phyloP scores from a whole-genome alignment of 768 basidiomycete genomes.

The Leccinum aurantiacum region DNA sequence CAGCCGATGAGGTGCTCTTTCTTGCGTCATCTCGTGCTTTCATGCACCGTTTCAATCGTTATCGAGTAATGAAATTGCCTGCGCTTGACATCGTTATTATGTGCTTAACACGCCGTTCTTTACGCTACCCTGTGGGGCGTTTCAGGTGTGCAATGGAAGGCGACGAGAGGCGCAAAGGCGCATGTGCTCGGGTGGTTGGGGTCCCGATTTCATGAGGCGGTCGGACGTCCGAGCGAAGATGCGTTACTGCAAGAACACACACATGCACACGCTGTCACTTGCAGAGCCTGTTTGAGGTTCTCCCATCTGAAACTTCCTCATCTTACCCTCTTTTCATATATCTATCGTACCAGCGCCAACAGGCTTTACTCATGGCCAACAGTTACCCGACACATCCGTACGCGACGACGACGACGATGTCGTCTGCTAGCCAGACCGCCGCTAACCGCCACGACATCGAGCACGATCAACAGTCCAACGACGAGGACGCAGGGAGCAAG shows the following conservation, averaged over 20 bases:
- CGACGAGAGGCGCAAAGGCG: neutral
- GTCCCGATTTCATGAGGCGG: constrained; percentile 10
- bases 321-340: neutral
- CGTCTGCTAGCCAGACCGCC: constrained; percentile 10
- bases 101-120: constrained; percentile 4
- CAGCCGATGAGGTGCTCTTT: neutral
- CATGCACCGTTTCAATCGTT: neutral
- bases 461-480: constrained; percentile 30
- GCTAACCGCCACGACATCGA: constrained; percentile 23
- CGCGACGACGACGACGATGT: constrained; percentile 20
- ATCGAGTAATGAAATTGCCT: neutral
- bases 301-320: constrained; percentile 24
- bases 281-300: constrained; percentile 15
- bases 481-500: constrained; percentile 33
- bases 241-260: neutral
- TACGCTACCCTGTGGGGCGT: neutral
- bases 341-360: constrained; percentile 6
- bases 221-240: neutral
- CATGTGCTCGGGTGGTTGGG: constrained; percentile 24
- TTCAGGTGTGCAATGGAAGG: neutral
- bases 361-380: constrained; percentile 21
- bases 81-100: constrained; percentile 1
- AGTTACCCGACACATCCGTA: constrained; percentile 30
- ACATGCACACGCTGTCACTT: constrained; percentile 21
- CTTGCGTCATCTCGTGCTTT: neutral